A percentile compares a stretch with the other conserved stretches of the same genome.
These are phyloP conservation scores for Skeletonema costatum DNA, from an alignment of 108 stramenopile species.

Conservation along the genomic window DNA sequence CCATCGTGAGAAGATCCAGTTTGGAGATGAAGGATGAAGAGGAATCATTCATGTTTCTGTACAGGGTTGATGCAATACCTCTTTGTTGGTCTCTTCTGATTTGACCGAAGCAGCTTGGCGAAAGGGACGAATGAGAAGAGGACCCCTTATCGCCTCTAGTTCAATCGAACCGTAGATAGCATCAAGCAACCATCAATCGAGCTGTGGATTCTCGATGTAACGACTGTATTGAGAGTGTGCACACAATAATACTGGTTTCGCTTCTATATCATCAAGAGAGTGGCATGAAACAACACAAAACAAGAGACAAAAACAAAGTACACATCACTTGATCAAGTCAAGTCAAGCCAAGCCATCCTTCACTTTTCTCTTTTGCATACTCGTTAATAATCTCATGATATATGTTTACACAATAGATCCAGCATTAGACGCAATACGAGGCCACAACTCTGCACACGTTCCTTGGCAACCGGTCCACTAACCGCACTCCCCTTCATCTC, in stretches of 20 bases:
- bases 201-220: too few relatives aligned
- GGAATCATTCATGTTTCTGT: not conserved
- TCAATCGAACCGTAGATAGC: too few relatives aligned
- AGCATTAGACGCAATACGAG: conserved; percentile 98
- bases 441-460: conserved; percentile 99
- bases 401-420: conserved; percentile 93
- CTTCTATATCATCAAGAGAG: too few relatives aligned
- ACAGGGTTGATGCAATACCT: not conserved
- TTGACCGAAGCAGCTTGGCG: too few relatives aligned
- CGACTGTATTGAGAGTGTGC: too few relatives aligned
- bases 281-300: too few relatives aligned
- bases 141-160: too few relatives aligned
- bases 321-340: not conserved
- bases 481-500: conserved; percentile 99
- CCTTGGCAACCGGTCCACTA: conserved; percentile 99
- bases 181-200: too few relatives aligned
- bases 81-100: too few relatives aligned
- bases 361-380: not conserved
- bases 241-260: too few relatives aligned
- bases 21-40: not conserved
- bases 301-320: not conserved
- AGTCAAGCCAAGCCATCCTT: not conserved
- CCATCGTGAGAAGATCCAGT: not conserved
- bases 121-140: too few relatives aligned
- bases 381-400: not conserved